Conservation (phyloP, 2,329 filamentous ascomycete genomes). For the Diplocarpon mali region DNA sequence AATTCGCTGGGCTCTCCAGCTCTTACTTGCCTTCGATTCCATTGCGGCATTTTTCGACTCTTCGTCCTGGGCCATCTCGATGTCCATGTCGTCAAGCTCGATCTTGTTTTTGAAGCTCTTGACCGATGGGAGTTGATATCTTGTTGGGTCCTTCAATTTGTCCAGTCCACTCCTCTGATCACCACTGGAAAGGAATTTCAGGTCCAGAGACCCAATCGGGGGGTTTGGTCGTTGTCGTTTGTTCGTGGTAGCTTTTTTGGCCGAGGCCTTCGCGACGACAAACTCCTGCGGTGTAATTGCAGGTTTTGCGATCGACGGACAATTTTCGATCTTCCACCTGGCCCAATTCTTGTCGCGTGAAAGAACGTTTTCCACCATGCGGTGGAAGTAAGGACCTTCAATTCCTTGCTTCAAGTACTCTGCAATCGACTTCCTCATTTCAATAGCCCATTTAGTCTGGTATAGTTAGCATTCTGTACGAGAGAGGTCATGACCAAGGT, state of each 20-base stretch:
- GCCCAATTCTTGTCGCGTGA: constrained; percentile 98
- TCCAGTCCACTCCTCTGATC: constrained; percentile 52
- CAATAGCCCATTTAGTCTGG: constrained; percentile 71
- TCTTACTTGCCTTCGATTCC: constrained; percentile 74
- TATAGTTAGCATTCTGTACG: constrained; percentile 1
- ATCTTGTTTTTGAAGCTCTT: constrained; percentile 64
- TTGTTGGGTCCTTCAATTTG: constrained; percentile 52
- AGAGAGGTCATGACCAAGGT: too few relatives aligned
- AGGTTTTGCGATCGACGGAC: constrained; percentile 71
- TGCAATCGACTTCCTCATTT: constrained; percentile 69
- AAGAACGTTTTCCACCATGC: constrained; percentile 93
- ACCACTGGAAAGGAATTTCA: constrained; percentile 66
- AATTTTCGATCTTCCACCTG: constrained; percentile 93
- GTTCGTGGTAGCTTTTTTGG: constrained; percentile 54
- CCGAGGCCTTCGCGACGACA: constrained; percentile 54
- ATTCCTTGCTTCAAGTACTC: constrained; percentile 69
- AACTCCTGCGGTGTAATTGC: constrained; percentile 61
- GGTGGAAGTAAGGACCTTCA: constrained; percentile 87
- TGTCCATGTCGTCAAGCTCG: constrained; percentile 70
- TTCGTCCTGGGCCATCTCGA: constrained; percentile 64
- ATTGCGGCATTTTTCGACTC: constrained; percentile 45
- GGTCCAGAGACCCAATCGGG: constrained; percentile 61
- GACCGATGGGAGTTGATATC: constrained; percentile 59
- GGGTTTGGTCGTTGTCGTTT: constrained; percentile 59
- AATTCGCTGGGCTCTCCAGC: constrained; percentile 79